These are phyloP conservation scores for Psilocybe cyanescens DNA, from an alignment of 768 basidiomycete species.

Conservation along the genomic window DNA sequence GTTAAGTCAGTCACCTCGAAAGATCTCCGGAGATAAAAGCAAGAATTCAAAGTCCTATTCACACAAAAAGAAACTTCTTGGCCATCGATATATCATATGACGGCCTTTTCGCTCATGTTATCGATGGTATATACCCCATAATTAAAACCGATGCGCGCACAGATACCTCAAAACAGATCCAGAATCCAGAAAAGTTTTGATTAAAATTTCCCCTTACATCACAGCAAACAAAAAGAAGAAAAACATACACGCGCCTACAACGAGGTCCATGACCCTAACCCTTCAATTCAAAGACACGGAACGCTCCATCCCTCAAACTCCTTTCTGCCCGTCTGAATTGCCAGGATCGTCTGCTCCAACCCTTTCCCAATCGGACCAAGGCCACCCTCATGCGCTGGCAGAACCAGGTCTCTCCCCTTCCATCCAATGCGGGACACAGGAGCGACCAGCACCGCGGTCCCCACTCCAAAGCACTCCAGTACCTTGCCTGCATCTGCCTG, in stretches of 20 bases:
- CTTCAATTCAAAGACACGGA: constrained; percentile 10
- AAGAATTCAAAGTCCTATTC: not conserved
- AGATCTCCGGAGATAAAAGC: not conserved
- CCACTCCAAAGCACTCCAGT: constrained; percentile 78
- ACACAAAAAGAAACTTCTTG: not conserved
- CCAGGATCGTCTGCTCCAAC: constrained; percentile 64
- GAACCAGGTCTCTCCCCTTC: constrained; percentile 43
- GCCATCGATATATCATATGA: not conserved
- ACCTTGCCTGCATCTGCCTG: constrained; percentile 56
- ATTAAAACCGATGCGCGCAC: not conserved
- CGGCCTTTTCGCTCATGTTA: not conserved
- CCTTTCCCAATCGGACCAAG: constrained; percentile 63
- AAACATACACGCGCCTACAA: not conserved
- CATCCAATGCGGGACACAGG: constrained; percentile 65
- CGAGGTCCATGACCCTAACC: not conserved
- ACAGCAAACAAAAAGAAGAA: not conserved
- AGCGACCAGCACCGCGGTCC: constrained; percentile 75
- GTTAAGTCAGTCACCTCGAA: not conserved
- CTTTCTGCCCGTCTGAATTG: constrained; percentile 70
- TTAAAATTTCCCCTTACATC: not conserved
- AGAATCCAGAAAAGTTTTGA: not conserved
- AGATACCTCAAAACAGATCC: not conserved
- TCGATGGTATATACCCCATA: not conserved
- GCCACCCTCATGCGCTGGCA: constrained; percentile 52
- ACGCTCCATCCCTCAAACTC: constrained; percentile 73